These are phyloP conservation scores for Penicillium soppii DNA, from an alignment of 495 filamentous ascomycete species.

Conservation along the genomic window DNA sequence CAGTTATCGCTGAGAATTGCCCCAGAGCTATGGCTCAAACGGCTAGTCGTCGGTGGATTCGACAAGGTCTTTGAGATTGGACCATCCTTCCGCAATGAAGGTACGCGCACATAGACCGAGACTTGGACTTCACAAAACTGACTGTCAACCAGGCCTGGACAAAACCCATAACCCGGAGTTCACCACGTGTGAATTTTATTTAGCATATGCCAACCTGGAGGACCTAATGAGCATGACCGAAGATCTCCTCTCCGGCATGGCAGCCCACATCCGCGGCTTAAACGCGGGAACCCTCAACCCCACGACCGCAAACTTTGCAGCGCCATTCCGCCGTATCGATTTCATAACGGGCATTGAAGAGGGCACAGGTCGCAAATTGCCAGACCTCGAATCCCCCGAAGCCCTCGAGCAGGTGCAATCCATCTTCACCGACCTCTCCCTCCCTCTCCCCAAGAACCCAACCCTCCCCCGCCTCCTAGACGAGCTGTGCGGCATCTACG, in stretches of 20 bases:
- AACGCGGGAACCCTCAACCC: conserved; percentile 50
- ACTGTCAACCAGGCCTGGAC: conserved; percentile 59
- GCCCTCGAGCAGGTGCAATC: conserved; percentile 56
- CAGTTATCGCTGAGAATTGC: conserved; percentile 78
- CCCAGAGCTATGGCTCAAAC: conserved; percentile 93
- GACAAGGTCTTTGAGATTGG: conserved; percentile 91
- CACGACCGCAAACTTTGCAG: conserved; percentile 56
- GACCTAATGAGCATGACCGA: conserved; percentile 77
- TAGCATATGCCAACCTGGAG: conserved; percentile 74
- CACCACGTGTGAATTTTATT: conserved; percentile 95
- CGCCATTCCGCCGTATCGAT: conserved; percentile 65
- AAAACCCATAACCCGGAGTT: conserved; percentile 96
- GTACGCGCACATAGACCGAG: conserved; percentile 32
- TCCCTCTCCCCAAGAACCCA: conserved; percentile 50
- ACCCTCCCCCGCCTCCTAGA: conserved; percentile 84
- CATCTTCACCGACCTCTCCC: conserved; percentile 55
- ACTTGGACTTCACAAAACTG: neutral
- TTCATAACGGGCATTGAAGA: conserved; percentile 80
- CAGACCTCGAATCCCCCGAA: conserved; percentile 57
- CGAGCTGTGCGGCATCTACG: conserved; percentile 68
- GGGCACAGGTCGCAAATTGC: conserved; percentile 61
- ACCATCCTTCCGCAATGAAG: conserved; percentile 91
- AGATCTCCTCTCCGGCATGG: conserved; percentile 59
- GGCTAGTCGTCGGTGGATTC: conserved; percentile 87
- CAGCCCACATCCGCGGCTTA: conserved; percentile 47